Conservation (phyloP, 2,329 filamentous ascomycete species). For the Lasiodiplodia sp. region DNA sequence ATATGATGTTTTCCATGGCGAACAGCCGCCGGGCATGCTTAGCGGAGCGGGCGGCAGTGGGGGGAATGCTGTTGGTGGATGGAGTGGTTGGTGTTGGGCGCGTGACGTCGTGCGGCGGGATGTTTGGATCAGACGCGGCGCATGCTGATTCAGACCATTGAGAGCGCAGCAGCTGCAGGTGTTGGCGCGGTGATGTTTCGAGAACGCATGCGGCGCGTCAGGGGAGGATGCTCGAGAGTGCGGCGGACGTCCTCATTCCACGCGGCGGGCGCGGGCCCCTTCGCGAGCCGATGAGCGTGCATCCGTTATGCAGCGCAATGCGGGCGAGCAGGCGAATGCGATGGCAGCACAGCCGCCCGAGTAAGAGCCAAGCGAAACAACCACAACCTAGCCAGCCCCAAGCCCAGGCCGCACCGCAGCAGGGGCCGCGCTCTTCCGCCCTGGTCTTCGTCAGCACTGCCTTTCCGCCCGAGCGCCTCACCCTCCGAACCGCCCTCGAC, state of each 20-base stretch:
- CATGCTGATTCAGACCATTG: slow-evolving; percentile 26
- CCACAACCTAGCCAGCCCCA: neutral
- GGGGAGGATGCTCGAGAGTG: slow-evolving; percentile 7
- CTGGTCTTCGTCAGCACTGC: slow-evolving; percentile 11
- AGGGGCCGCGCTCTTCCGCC: slow-evolving; percentile 19
- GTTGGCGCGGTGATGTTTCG: slow-evolving; percentile 17
- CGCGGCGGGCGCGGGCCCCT: slow-evolving; percentile 10
- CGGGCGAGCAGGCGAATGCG: slow-evolving; percentile 4
- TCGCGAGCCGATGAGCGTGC: slow-evolving; percentile 22
- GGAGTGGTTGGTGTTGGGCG: slow-evolving; percentile 7
- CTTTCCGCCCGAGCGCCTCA: slow-evolving; percentile 10
- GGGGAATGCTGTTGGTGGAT: neutral
- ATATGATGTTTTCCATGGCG: slow-evolving; percentile 84
- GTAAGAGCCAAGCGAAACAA: slow-evolving; percentile 13
- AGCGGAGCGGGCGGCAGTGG: slow-evolving; percentile 17
- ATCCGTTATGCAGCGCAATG: slow-evolving; percentile 21
- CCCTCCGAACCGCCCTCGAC: slow-evolving; percentile 15
- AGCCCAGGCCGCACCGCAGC: slow-evolving; percentile 8
- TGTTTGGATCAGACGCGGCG: slow-evolving; percentile 27
- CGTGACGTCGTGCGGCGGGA: slow-evolving; percentile 27
- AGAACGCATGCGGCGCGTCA: slow-evolving; percentile 2
- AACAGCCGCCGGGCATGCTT: slow-evolving; percentile 33
- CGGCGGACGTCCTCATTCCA: slow-evolving; percentile 23
- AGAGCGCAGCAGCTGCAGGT: neutral
- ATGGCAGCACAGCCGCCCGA: slow-evolving; percentile 11